Conservation (phyloP, 352 stramenopile genomes). For the Bremia lactucae region DNA sequence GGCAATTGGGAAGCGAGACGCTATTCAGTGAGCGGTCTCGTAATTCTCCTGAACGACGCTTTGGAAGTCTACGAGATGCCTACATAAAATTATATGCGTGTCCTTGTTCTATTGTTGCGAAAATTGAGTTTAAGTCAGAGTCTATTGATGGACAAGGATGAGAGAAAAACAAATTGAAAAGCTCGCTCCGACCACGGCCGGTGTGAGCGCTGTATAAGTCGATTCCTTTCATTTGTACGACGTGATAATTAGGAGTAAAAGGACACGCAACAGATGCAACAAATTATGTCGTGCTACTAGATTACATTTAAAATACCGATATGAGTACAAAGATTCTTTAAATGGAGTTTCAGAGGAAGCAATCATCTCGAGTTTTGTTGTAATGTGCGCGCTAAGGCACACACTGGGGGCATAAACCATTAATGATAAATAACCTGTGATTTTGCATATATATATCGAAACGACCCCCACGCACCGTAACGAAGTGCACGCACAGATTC, state of each 20-base stretch:
- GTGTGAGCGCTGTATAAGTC: constrained; percentile 6
- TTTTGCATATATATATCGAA: not conserved
- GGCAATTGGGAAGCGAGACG: constrained; percentile 6
- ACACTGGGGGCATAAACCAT: constrained; percentile 24
- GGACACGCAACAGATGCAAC: constrained; percentile 12
- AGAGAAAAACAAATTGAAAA: constrained; percentile 3
- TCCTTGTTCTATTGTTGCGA: not conserved
- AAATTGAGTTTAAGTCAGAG: constrained; percentile 31
- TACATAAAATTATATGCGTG: constrained; percentile 6
- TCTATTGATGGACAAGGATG: constrained; percentile 16
- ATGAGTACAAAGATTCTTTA: too few species aligned
- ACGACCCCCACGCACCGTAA: constrained; percentile 35
- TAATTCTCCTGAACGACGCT: not conserved
- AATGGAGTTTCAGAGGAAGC: too few species aligned
- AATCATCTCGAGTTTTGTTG: constrained; percentile 50
- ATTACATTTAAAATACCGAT: too few species aligned
- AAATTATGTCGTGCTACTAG: too few species aligned
- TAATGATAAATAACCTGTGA: not conserved
- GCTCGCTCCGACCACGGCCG: constrained; percentile 7
- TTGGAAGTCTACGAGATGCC: constrained; percentile 7
- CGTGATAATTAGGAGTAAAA: not conserved
- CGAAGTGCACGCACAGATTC: constrained; percentile 71
- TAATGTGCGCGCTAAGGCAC: constrained; percentile 52
- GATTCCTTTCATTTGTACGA: not conserved
- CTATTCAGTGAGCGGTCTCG: constrained; percentile 1